Evolutionary conservation across 305 asterid genomes (phyloP), one percentile per base, ranked within the genome.

Genomic region (Solanum hybrid): DNA sequence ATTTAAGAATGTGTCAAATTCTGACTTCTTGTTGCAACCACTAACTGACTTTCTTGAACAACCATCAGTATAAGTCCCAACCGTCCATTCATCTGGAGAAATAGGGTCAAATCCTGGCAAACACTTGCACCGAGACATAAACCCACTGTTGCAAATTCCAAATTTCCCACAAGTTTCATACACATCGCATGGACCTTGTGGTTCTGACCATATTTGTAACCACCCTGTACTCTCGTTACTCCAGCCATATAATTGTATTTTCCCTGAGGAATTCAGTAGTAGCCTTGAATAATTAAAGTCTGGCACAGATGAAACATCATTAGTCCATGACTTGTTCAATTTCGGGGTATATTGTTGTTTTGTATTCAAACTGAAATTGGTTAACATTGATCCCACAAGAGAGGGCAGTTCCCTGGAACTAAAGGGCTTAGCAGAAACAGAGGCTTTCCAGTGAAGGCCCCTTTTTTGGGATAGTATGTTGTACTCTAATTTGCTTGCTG

Each of bases 211-310:
- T 5, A 3, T 1, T 17, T 56, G 10, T 0, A 5, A 36, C 93
- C 92, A 89, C 8, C 8, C 40, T 24, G 12, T 4, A 27, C 38
- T 10, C 2, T 42, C 7, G 5, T 24, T 7, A 26, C 3, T 1
- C 27, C 87, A 40, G 0, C 9, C 37, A 73, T 80, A 91, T 29
- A 87, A 91, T 26, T 90, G 93, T 89, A 94, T 22, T 69, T 36
- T 17, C 66, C 95, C 94, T 0, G 90, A 42, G 34, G 89, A 90
- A 84, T 51, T 90, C 93, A 94, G 86, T 76, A 89, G 16, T 60
- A 94, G n/a, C 90, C 94, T 88, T 29, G 89, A 1, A 31, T 64
- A 77, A 10, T 29, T 32, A 0, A 31, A n/a, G 9, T 24, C 3
- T 32, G 35, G 38, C 38, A 36, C 38, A 36, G 38, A 36, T 36